phyloP scores from a whole-genome alignment of 495 filamentous ascomycete species.

The Bombardia bombarda region DNA sequence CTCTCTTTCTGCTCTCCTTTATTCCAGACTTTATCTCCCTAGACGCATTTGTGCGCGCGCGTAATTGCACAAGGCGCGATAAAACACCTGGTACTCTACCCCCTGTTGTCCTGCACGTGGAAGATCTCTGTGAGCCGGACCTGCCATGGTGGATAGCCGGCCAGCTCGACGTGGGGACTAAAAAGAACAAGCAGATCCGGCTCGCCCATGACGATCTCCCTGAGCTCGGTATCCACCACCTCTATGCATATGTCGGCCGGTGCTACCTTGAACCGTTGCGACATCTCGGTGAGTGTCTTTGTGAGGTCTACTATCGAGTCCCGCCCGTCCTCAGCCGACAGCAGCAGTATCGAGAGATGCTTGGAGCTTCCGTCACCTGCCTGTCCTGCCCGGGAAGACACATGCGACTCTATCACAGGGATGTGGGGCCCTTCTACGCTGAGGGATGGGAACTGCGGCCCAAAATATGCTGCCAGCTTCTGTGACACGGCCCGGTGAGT shows the following conservation, averaged over 20 bases:
- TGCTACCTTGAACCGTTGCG: conserved; percentile 75
- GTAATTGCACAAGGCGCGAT: conserved; percentile 73
- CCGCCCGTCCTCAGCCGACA: conserved; percentile 81
- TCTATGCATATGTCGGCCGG: conserved; percentile 73
- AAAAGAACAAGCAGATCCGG: conserved; percentile 88
- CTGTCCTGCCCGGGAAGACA: conserved; percentile 11
- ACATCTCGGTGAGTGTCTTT: conserved; percentile 89
- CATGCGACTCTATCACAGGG: conserved; percentile 41
- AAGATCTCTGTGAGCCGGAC: conserved; percentile 91
- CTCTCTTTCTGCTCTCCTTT: too few species aligned
- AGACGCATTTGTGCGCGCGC: conserved; percentile 83
- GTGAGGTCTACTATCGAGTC: conserved; percentile 93
- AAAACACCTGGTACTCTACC: conserved; percentile 90
- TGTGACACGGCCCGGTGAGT: conserved; percentile 64
- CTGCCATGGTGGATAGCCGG: conserved; percentile 96
- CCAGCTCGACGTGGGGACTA: conserved; percentile 67
- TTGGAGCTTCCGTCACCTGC: conserved; percentile 12
- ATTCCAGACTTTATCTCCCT: conserved; percentile 59
- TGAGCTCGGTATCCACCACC: conserved; percentile 83
- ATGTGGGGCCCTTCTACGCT: conserved; percentile 71
- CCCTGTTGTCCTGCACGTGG: conserved; percentile 60
- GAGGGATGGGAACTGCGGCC: conserved; percentile 55
- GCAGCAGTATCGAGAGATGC: conserved; percentile 71
- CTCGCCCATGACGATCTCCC: conserved; percentile 61
- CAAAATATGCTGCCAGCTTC: conserved; percentile 80